Conservation (phyloP, 1,284 basidiomycete species). For the Ganoderma sp. region DNA sequence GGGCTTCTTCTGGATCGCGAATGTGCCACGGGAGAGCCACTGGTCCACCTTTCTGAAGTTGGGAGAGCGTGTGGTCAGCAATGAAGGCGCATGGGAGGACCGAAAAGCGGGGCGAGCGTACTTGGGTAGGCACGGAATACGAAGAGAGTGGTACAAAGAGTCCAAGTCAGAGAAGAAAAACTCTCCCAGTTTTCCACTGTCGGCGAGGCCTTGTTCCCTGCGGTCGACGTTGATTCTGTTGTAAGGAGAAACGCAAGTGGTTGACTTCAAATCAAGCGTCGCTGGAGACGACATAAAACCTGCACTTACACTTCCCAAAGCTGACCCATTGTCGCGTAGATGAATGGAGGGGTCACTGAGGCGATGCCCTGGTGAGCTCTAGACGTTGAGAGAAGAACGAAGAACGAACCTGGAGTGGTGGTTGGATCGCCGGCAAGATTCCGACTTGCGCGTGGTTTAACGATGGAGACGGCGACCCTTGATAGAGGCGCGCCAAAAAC, state of each 20-base stretch:
- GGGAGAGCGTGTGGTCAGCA: not conserved
- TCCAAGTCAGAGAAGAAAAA: conserved; percentile 1
- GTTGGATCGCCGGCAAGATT: not conserved
- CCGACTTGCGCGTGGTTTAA: not conserved
- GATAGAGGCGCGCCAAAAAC: not conserved
- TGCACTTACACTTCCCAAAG: not conserved
- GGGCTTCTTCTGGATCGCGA: not conserved
- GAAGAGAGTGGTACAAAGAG: not conserved
- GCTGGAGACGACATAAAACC: not conserved
- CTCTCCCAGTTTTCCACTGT: not conserved
- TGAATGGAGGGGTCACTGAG: not conserved
- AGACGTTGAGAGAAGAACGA: no score
- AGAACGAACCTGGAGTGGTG: not conserved
- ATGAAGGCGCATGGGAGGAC: not conserved
- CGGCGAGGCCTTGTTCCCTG: not conserved
- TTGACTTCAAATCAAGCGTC: not conserved
- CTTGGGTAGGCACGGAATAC: not conserved
- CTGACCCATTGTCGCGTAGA: not conserved
- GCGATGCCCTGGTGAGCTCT: not conserved
- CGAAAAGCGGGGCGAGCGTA: not conserved
- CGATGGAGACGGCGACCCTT: not conserved
- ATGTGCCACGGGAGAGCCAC: not conserved
- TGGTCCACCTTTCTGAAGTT: not conserved
- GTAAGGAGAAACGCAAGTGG: not conserved
- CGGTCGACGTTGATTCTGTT: not conserved